A percentile compares a stretch with the other conserved stretches of the same genome.
Conservation (phyloP, 2,329 filamentous ascomycete genomes). For the Phyllosticta citrichinensis region DNA sequence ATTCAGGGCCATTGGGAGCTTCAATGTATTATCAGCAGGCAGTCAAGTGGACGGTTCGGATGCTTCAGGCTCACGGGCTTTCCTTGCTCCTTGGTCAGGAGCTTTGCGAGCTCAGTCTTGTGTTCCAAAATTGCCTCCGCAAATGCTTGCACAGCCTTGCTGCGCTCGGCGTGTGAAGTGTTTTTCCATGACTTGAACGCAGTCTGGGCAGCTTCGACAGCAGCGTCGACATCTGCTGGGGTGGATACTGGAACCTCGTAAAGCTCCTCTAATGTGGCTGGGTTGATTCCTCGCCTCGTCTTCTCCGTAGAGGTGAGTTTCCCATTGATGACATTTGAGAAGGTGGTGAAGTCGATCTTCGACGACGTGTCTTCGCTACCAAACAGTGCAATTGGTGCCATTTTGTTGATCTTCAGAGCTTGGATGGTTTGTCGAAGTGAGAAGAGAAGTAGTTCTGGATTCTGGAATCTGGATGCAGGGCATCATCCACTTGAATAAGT, state of each 20-base stretch:
- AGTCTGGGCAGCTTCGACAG: slow-evolving; percentile 34
- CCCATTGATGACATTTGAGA: slow-evolving; percentile 40
- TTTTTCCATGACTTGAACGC: slow-evolving; percentile 36
- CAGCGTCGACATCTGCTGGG: slow-evolving; percentile 36
- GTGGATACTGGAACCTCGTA: slow-evolving; percentile 39
- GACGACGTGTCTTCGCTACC: not conserved
- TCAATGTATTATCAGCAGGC: not conserved
- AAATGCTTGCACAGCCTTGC: slow-evolving; percentile 14
- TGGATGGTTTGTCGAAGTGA: not conserved
- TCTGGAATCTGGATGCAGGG: not conserved
- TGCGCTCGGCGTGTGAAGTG: slow-evolving; percentile 16
- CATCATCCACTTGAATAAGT: not conserved
- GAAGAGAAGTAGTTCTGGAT: not conserved
- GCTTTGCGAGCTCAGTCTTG: slow-evolving; percentile 15
- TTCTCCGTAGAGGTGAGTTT: slow-evolving; percentile 30
- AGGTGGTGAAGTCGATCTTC: slow-evolving; percentile 9
- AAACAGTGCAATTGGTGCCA: not conserved
- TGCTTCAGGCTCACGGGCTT: slow-evolving; percentile 13
- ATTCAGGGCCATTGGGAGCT: slow-evolving; percentile 14
- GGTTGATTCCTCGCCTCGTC: slow-evolving; percentile 40
- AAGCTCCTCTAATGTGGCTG: slow-evolving; percentile 37
- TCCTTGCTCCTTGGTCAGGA: slow-evolving; percentile 19
- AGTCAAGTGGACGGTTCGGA: not conserved
- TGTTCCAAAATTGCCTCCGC: slow-evolving; percentile 13
- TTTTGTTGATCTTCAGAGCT: not conserved